A percentile compares a stretch with the other conserved stretches of the same genome.
phyloP scores from a whole-genome alignment of 139 green algal species.

The Marvania coccoides region DNA sequence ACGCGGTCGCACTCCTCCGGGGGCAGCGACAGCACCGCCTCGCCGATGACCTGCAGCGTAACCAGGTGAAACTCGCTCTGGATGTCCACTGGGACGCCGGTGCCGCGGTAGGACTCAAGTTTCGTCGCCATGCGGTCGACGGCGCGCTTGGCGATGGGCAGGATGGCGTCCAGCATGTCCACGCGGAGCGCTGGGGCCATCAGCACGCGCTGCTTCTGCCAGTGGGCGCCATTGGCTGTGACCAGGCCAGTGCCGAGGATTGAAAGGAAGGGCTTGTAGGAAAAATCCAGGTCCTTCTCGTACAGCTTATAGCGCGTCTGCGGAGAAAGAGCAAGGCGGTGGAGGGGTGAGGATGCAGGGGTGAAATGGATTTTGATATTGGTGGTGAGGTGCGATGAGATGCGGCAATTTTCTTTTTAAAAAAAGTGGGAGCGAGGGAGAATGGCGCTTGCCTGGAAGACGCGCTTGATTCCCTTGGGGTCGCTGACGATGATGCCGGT shows the following conservation, averaged over 20 bases:
- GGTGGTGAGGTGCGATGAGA: too few relatives aligned
- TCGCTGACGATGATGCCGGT: constrained; percentile 61
- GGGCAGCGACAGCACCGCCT: constrained; percentile 76
- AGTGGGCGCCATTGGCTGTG: constrained; percentile 77
- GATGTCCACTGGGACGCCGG: constrained; percentile 54
- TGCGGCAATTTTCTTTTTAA: too few relatives aligned
- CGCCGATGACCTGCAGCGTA: constrained; percentile 89
- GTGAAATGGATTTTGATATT: background rate
- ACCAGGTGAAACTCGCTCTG: constrained; percentile 86
- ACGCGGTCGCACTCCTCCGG: constrained; percentile 86
- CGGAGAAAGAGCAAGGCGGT: background rate
- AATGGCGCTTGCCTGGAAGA: constrained; percentile 57
- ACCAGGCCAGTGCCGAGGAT: constrained; percentile 92
- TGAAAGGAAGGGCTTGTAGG: constrained; percentile 82
- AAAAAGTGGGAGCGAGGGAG: background rate
- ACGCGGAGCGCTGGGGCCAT: constrained; percentile 78
- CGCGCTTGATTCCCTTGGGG: constrained; percentile 57
- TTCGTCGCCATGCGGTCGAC: constrained; percentile 65
- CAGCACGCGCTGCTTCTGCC: constrained; percentile 83
- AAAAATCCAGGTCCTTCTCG: constrained; percentile 74
- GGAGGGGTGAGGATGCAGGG: background rate
- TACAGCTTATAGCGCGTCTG: constrained; percentile 55
- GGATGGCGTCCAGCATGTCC: constrained; percentile 86
- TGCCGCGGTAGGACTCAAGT: constrained; percentile 49
- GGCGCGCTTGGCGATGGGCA: constrained; percentile 65